Evolutionary conservation across 108 stramenopile genomes (phyloP), one percentile per base, ranked within the genome.

Genomic region (Parietichytrium sp.): DNA sequence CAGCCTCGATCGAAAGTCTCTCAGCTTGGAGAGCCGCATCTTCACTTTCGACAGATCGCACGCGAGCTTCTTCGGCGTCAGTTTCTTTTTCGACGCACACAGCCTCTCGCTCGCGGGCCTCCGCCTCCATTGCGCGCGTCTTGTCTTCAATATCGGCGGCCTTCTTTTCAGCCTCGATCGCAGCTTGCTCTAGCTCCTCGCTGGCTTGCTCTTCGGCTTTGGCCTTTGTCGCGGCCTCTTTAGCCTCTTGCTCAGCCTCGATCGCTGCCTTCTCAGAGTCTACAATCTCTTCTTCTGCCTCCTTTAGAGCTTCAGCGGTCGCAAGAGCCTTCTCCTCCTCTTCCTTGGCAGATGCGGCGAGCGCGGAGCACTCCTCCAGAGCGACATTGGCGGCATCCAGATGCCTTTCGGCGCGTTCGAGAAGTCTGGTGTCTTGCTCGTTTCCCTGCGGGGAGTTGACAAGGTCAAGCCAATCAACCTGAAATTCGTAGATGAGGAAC

Each of bases 391-490:
- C 61, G 38, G 36, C 45, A 42, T 72, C 42, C 16, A 72, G 38
- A 20, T 72, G 36, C 38, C 1, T 25, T 3, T 72, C 38, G 8
- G 61, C 61, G 38, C 45, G 61, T 2, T 72, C 61, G 20, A 72
- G 61, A 6, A 16, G 6, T 8, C 12, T 25, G 61, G 61, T n/a
- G 61, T 72, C 61, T 2, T 33, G 45, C 10, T 72, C 61, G 42
- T 72, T 42, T 16, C 61, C 61, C 33, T 72, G 61, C 10, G 61
- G 61, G n/a, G 61, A 10, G 42, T 72, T 72, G 33, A 42, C 61
- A 25, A 72, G 61, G 2, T 72, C 61, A 7, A 72, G 29, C 61
- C 61, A 72, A 25, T 72, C 61, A 8, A 72, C 61, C 1, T 25
- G 38, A 20, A 72, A 72, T 1, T 33, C 20, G 20, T 72, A 42